Evolutionary conservation across 371 early-diverging fungal species (phyloP).

Genomic region (Mycotypha africana): DNA sequence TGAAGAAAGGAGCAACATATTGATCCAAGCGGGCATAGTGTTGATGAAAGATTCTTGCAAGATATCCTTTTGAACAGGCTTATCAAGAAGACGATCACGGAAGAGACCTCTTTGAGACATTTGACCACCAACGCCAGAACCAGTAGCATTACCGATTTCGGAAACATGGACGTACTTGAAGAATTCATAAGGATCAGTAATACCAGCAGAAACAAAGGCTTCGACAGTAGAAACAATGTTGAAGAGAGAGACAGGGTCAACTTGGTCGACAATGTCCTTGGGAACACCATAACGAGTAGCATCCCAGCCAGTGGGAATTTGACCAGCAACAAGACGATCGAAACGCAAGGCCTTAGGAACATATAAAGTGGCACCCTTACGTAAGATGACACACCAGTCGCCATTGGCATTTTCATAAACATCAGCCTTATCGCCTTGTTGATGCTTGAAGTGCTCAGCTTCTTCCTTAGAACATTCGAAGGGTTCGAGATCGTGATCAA

Average conservation of each 20-base stretch:
- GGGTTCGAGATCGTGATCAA: constrained; percentile 87
- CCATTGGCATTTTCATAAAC: constrained; percentile 60
- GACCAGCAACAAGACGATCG: constrained; percentile 91
- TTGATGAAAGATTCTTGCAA: constrained; percentile 94
- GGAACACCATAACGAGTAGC: constrained; percentile 90
- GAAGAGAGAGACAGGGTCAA: constrained; percentile 84
- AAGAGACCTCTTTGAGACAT: constrained; percentile 72
- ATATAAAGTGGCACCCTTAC: constrained; percentile 82
- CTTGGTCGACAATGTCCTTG: constrained; percentile 84
- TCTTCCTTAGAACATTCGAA: constrained; percentile 89
- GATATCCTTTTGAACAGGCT: constrained; percentile 88
- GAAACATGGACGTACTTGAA: constrained; percentile 93
- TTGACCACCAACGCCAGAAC: constrained; percentile 85
- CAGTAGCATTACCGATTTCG: constrained; percentile 87
- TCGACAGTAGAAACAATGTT: constrained; percentile 88
- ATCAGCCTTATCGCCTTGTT: constrained; percentile 85
- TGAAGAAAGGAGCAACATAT: constrained; percentile 87
- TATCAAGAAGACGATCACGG: constrained; percentile 71
- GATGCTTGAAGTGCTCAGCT: constrained; percentile 83
- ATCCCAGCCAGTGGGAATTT: constrained; percentile 93
- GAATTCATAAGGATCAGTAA: constrained; percentile 96
- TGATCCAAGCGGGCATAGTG: constrained; percentile 95
- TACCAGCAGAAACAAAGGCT: constrained; percentile 87
- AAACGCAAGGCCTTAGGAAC: constrained; percentile 92
- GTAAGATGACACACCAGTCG: constrained; percentile 74